Evolutionary conservation across 2,329 filamentous ascomycete species (phyloP).

Genomic region (Monosporascus sp.): DNA sequence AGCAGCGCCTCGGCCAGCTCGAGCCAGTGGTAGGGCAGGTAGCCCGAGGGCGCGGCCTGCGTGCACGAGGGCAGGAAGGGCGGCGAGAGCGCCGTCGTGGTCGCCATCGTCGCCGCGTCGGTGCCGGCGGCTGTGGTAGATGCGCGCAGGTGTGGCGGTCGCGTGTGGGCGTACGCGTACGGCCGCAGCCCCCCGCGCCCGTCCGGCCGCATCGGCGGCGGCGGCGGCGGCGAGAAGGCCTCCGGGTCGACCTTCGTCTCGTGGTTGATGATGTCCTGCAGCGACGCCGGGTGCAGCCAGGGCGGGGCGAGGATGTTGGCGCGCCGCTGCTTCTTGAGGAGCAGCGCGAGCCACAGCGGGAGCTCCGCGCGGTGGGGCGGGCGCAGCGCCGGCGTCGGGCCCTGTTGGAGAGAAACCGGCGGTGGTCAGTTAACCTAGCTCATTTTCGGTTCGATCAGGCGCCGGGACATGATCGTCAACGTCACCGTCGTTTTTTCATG

Average conservation of each 20-base stretch:
- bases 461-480: too few species aligned
- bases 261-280: constrained; percentile 71
- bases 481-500: too few species aligned
- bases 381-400: constrained; percentile 67
- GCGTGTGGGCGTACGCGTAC: constrained; percentile 14
- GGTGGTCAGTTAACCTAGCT: neutral
- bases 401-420: constrained; percentile 48
- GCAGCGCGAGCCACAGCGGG: constrained; percentile 89
- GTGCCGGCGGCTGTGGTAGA: constrained; percentile 18
- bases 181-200: constrained; percentile 36
- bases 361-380: constrained; percentile 76
- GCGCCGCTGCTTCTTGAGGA: constrained; percentile 89
- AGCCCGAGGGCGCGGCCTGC: constrained; percentile 59
- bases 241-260: constrained; percentile 69
- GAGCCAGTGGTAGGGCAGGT: constrained; percentile 91
- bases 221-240: constrained; percentile 73
- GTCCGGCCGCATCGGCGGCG: constrained; percentile 52
- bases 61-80: constrained; percentile 78
- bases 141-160: constrained; percentile 8
- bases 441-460: neutral
- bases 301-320: constrained; percentile 88
- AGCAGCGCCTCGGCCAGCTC: constrained; percentile 85
- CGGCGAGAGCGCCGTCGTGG: constrained; percentile 44
- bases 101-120: constrained; percentile 19
- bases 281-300: constrained; percentile 76